A percentile compares a stretch with the other conserved stretches of the same genome.
Evolutionary conservation across 805 yeast genomes (phyloP).

Genomic region (Komagataella populi): DNA sequence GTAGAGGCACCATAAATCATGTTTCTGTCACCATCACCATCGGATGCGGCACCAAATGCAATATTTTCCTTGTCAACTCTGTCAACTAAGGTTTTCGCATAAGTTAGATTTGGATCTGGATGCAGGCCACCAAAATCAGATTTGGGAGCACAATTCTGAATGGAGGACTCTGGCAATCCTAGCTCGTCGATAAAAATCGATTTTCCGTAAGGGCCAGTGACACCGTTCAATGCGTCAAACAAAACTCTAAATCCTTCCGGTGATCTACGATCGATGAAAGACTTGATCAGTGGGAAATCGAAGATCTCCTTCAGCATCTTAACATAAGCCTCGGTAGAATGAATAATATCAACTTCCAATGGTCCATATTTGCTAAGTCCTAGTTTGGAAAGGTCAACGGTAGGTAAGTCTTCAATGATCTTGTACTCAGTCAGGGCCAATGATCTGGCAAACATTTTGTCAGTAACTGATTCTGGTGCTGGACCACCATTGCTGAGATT

Average conservation of each 20-base stretch:
- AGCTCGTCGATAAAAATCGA: conserved; percentile 76
- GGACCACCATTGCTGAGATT: conserved; percentile 95
- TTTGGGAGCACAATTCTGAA: conserved; percentile 69
- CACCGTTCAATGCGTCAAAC: conserved; percentile 89
- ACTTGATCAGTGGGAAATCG: conserved; percentile 70
- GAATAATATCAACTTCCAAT: conserved; percentile 68
- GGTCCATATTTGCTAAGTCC: conserved; percentile 43
- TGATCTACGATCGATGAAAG: conserved; percentile 41
- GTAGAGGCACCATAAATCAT: conserved; percentile 95
- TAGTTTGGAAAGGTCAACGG: conserved; percentile 45
- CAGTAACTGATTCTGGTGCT: conserved; percentile 90
- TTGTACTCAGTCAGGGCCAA: conserved; percentile 46
- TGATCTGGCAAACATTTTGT: conserved; percentile 68
- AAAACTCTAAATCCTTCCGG: conserved; percentile 54
- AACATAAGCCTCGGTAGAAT: conserved; percentile 69
- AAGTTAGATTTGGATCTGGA: conserved; percentile 95
- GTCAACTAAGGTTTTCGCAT: conserved; percentile 78
- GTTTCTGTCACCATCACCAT: conserved; percentile 97
- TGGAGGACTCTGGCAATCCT: conserved; percentile 53
- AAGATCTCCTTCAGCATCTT: conserved; percentile 71
- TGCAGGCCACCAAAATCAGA: conserved; percentile 96
- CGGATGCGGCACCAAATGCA: conserved; percentile 97
- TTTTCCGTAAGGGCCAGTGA: conserved; percentile 92
- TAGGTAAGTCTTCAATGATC: conserved; percentile 41
- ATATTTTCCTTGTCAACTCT: conserved; percentile 72